Base-by-base conservation (phyloP, 2,329 filamentous ascomycete genomes). In the Cercospora zeae-maydis region DNA sequence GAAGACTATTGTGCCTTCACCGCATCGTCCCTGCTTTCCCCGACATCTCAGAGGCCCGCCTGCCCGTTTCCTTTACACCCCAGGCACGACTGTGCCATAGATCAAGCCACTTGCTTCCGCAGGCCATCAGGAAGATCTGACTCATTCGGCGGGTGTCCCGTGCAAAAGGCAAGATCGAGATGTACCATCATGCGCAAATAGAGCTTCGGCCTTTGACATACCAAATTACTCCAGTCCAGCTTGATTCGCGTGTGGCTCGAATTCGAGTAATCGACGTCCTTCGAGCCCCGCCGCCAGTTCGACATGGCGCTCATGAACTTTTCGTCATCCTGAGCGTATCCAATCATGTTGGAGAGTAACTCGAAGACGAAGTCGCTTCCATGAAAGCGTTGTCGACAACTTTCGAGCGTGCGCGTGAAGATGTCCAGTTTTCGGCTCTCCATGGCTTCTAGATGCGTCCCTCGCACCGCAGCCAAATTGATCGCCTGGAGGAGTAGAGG, bases 231-330 rank as follows among this genome's bases (percentile, higher is more conserved):
- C 66, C 66, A 68, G 51, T 66, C 66, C 11, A 66, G 55, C 39
- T 63, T 62, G 45, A 66, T 64, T 55, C 61, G 60, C 4, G 60
- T 54, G 16, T 63, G 42, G 21, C 34, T 10, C 8, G 53, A 10
- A 36, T 16, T 56, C 19, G 31, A 24, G 16, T 36, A 37, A 49
- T 60, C 56, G 11, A 54, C 19, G 21, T 63, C 63, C 24, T 65
- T 60, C 10, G 53, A 52, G 16, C 39, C 47, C 5, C 61, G 61
- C 4, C 63, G 54, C 65, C 63, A 66, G 4, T 59, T 51, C n/a
- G 63, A 64, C 67, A 66, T 64, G n/a, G 65, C 65, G 34, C 59
- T 65, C 33, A 64, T 62, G 21, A 68, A 63, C 24, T 59, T 63
- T n/a, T 62, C 36, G 30, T 68, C 65, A n/a, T 66, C 66, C 39